Evolutionary conservation across 2,329 filamentous ascomycete genomes (phyloP), one percentile per base, ranked within the genome.

Genomic region (Coniella vitis): DNA sequence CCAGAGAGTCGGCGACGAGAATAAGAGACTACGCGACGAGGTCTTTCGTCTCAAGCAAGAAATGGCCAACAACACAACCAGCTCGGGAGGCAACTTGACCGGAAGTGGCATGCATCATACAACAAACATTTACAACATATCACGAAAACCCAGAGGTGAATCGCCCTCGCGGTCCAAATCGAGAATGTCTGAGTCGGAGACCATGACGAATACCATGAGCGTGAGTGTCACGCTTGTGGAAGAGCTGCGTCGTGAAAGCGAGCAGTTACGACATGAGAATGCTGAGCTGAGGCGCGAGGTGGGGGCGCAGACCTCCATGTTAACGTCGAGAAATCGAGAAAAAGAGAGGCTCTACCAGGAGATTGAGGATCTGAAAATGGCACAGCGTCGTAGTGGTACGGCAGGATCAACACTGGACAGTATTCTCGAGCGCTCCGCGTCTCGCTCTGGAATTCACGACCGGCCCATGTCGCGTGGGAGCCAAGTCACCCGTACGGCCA

Each of bases 331-430:
- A 20, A 96, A 96, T 61, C 86, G 90, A 21, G 93, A 98, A 63
- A 94, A 95, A 62, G 90, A 97, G 63, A 82, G 90, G 4, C 74
- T 98, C 8, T 95, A 97, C 65, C 89, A 95, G 62, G 91, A 98
- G 64, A 97, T 97, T 54, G 93, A 98, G 67, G 90, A 96, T 54
- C 74, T 98, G 54, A 98, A 97, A 68, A 81, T 97, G 59, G 82
- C 86, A 2, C 84, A 90, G 56, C 83, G 90, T 47, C 83, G 88
- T 54, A 81, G 80, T 25, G 86, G 77, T 57, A 61, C 72, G 4
- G 75, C 76, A 1, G 74, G 77, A 0, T 81, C 79, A 0, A 80
- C 89, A 1, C 83, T 91, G 5, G 93, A 97, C 62, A 95, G 90
- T 63, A 86, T 97, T 38, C 79, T 97, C 29, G 93, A 97, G 52